phyloP scores from a whole-genome alignment of 192 early-diverging fungal genomes.

The Rhizophagus prolifer region DNA sequence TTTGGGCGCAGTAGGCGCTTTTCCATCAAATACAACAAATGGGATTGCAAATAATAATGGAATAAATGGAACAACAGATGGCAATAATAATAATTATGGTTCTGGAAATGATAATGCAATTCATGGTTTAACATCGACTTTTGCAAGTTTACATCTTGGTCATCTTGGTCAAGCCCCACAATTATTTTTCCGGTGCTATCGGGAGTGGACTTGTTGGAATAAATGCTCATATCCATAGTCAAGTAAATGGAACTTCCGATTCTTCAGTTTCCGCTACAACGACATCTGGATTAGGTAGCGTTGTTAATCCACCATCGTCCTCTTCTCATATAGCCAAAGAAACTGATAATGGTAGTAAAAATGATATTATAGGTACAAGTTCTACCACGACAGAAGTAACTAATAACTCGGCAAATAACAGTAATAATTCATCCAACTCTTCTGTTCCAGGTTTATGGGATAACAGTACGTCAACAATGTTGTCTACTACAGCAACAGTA shows the following conservation, averaged over 20 bases:
- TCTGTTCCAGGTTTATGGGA: conserved; percentile 8
- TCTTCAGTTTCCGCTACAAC: neutral
- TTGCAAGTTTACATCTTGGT: conserved; percentile 25
- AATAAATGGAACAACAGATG: conserved; percentile 1
- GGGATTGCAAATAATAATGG: conserved; percentile 6
- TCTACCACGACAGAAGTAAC: neutral
- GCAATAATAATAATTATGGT: neutral
- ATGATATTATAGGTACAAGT: conserved; percentile 1
- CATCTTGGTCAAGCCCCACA: conserved; percentile 20
- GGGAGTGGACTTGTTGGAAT: conserved; percentile 16
- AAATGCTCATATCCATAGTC: conserved; percentile 5
- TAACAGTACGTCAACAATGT: neutral
- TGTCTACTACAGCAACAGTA: neutral
- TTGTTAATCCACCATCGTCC: neutral
- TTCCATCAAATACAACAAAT: conserved; percentile 12
- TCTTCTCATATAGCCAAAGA: neutral
- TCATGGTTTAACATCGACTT: conserved; percentile 16
- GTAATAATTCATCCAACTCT: neutral
- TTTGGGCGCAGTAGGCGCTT: conserved; percentile 2
- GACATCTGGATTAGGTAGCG: neutral
- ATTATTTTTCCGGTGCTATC: conserved; percentile 23
- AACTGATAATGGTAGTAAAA: conserved; percentile 7
- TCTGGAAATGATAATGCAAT: conserved; percentile 7
- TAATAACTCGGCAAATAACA: neutral
- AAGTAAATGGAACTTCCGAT: neutral